These are phyloP conservation scores for Gleditsia sinensis DNA, from an alignment of 306 rosid genomes.

Conservation along the genomic window DNA sequence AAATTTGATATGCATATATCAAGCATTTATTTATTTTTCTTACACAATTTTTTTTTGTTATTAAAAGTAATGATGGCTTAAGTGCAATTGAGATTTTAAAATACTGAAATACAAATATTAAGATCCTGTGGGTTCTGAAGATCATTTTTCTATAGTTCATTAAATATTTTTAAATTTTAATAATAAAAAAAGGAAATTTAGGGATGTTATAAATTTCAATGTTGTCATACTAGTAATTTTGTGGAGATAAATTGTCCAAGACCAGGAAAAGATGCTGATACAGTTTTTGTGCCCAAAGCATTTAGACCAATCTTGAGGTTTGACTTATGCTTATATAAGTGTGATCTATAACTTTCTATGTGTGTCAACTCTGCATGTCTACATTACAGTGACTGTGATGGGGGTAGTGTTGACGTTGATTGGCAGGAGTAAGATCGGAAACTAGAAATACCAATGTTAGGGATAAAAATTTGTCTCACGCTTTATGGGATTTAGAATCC, in stretches of 20 bases:
- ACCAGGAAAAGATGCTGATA: neutral
- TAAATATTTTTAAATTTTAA: too few relatives aligned
- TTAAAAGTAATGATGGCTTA: neutral
- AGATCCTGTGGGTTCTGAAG: neutral
- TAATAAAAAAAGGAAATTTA: neutral
- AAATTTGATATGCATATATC: too few relatives aligned
- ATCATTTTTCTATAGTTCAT: neutral
- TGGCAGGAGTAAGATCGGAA: neutral
- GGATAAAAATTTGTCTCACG: neutral
- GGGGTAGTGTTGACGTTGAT: neutral
- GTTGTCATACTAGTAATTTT: neutral
- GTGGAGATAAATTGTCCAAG: constrained; percentile 14
- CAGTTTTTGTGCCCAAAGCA: neutral
- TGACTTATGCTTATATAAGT: neutral
- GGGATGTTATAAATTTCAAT: neutral
- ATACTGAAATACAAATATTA: neutral
- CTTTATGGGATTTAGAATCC: constrained; percentile 2
- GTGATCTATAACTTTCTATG: neutral
- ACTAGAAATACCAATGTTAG: neutral
- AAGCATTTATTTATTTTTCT: too few relatives aligned
- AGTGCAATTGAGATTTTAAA: neutral
- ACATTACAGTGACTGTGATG: neutral
- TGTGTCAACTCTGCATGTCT: neutral
- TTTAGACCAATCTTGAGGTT: constrained; percentile 12
- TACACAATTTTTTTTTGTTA: neutral